Percentiles rank a stretch among this genome's conserved stretches.
phyloP scores from a whole-genome alignment of 495 filamentous ascomycete species.

The Annulohypoxylon nitens region DNA sequence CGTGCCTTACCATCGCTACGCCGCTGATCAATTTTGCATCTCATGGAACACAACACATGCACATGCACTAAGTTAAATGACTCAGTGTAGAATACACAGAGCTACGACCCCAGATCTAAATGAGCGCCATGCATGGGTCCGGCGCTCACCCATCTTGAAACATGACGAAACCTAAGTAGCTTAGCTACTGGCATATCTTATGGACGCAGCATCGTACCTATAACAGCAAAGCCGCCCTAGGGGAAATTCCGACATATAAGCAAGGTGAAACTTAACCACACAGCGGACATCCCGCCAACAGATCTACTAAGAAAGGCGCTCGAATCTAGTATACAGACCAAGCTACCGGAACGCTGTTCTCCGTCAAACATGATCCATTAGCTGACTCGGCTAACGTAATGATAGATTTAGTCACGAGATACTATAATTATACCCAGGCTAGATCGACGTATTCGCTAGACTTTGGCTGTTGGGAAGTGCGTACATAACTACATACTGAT shows the following conservation, averaged over 20 bases:
- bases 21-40: constrained; percentile 18
- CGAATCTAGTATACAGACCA: constrained; percentile 8
- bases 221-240: background rate
- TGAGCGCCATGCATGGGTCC: background rate
- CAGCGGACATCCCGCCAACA: constrained; percentile 6
- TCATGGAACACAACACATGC: background rate
- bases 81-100: constrained; percentile 3
- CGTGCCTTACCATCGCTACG: constrained; percentile 3
- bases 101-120: constrained; percentile 5
- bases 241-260: background rate
- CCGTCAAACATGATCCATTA: constrained; percentile 15
- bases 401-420: constrained; percentile 7
- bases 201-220: background rate
- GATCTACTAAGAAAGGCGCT: constrained; percentile 26
- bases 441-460: background rate
- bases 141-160: constrained; percentile 1
- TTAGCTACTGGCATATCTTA: background rate
- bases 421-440: constrained; percentile 36
- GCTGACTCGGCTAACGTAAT: background rate
- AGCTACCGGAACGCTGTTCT: constrained; percentile 12
- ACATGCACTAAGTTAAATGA: background rate
- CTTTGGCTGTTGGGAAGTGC: constrained; percentile 5
- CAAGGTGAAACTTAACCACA: constrained; percentile 9
- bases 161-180: background rate
- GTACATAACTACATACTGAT: background rate